Evolutionary conservation across 2,329 filamentous ascomycete genomes (phyloP).

Genomic region (Tympanopsis confertula): DNA sequence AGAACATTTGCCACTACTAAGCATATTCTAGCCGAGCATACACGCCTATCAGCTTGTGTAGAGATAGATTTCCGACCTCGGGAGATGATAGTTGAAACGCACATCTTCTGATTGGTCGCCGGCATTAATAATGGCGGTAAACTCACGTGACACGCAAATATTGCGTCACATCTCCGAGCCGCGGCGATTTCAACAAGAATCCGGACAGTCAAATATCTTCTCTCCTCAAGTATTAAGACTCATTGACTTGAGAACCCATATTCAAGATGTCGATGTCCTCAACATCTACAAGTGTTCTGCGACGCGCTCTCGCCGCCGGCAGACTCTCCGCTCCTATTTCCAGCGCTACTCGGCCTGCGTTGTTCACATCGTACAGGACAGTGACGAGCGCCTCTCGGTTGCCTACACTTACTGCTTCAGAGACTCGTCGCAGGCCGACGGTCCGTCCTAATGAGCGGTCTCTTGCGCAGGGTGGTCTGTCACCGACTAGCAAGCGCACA

Average conservation of each 20-base stretch:
- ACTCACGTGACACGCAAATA: background rate
- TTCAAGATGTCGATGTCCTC: background rate
- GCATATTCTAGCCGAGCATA: too few species aligned
- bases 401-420: background rate
- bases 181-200: too few species aligned
- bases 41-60: too few species aligned
- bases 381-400: background rate
- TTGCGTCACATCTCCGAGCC: background rate
- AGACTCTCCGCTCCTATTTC: background rate
- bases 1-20: too few species aligned
- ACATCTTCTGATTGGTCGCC: background rate
- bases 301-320: background rate
- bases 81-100: too few species aligned
- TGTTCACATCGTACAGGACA: background rate
- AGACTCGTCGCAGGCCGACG: conserved; percentile 21
- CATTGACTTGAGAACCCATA: too few species aligned
- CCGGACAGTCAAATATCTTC: too few species aligned
- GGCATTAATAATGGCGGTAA: background rate
- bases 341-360: background rate
- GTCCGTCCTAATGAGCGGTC: conserved; percentile 27
- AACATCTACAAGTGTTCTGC: background rate
- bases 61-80: too few species aligned
- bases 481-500: conserved; percentile 42
- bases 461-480: conserved; percentile 5
- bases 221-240: too few species aligned